Evolutionary conservation across 192 early-diverging fungal species (phyloP), one percentile per base, ranked within the genome.

Genomic region (Coemansia furcata): DNA sequence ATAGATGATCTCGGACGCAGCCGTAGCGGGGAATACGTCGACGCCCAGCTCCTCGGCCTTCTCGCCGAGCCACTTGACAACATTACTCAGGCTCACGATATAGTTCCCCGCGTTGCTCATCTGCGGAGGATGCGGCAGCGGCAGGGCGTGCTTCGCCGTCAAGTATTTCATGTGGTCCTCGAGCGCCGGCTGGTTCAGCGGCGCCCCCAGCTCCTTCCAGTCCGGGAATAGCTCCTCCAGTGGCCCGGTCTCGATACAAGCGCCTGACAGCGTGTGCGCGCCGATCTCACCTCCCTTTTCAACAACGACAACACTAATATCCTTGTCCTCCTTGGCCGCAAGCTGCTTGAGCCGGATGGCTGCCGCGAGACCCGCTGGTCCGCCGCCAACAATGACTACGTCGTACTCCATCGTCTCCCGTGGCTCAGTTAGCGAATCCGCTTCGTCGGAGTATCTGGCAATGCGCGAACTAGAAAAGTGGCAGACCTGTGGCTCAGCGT

Each of bases 31-130:
- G 73, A 97, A 99, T 42, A 99, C 80, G 49, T 99, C 97, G 29
- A 98, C 95, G 38, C 95, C 96, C 21, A 89, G 77, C 72, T 97
- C 96, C 76, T 98, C 97, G 35, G 97, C 97, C 68, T 95, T 91
- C 69, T 96, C 94, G 52, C 96, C 96, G 29, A 99, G 80, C 97
- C 97, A 99, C 74, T 90, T 88, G 55, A 92, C 91, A 76, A 97
- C 94, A 75, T 96, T 94, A 71, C 87, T 93, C 50, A 99, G 80
- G 8, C 94, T 96, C 9, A 99, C 90, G 73, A 99, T 96, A 80
- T 95, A 99, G 77, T 99, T 99, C 47, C 95, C 96, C 72, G 92
- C 80, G 82, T 99, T 99, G 84, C 86, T 90, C 94, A 98, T 94
- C 66, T 93, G 89, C 65, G 97, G 94, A 44, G 96, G 95, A 60